Conservation (phyloP, 306 rosid genomes). For the Sesbania bispinosa region DNA sequence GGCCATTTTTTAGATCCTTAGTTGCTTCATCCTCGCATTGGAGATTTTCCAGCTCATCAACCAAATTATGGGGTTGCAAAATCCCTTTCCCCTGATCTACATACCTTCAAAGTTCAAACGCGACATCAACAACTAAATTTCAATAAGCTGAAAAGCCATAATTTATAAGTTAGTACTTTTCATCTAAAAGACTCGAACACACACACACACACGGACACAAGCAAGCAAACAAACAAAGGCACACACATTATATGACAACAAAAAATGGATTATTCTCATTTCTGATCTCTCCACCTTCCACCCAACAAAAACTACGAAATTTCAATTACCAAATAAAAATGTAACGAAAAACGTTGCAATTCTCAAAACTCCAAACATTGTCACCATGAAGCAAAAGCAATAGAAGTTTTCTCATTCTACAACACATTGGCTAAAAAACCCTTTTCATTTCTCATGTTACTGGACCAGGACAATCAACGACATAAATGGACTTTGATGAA, state of each 20-base stretch:
- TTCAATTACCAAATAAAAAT: not conserved
- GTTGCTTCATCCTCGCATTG: constrained; percentile 36
- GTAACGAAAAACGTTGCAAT: not conserved
- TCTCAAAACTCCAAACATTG: not conserved
- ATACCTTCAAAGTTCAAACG: constrained; percentile 53
- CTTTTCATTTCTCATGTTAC: no score
- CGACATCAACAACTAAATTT: not conserved
- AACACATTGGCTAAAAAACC: no score
- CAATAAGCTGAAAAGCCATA: not conserved
- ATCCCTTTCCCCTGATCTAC: constrained; percentile 84
- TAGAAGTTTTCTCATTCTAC: no score
- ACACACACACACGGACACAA: no score
- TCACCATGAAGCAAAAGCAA: no score
- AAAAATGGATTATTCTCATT: not conserved
- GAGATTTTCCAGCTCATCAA: constrained; percentile 65
- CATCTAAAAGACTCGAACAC: not conserved
- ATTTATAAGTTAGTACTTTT: not conserved
- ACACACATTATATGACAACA: no score
- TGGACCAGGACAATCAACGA: no score
- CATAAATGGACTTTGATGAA: no score
- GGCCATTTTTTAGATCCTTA: constrained; percentile 36
- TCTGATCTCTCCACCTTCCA: not conserved
- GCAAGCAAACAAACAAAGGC: no score
- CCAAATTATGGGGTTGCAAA: constrained; percentile 78
- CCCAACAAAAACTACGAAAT: not conserved